A percentile compares a stretch with the other conserved stretches of the same genome.
Evolutionary conservation across 2,329 filamentous ascomycete species (phyloP).

Genomic region (Ascochyta fabae): DNA sequence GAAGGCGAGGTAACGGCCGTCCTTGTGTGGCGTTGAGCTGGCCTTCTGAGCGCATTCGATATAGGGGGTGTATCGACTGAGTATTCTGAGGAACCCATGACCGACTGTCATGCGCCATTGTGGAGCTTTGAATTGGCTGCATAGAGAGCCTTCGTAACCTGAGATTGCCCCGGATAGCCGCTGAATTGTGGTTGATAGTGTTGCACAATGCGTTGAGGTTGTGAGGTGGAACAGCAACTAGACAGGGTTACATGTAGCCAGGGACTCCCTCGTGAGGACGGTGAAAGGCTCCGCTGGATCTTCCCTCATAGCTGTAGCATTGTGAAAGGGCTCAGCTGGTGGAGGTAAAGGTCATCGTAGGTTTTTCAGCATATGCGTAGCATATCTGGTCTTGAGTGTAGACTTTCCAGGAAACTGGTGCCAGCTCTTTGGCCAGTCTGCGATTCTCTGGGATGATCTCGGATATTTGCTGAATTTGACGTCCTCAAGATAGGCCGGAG

Average conservation of each 20-base stretch:
- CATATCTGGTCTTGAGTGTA: too few relatives aligned
- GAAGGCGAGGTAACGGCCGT: not conserved
- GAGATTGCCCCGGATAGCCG: too few relatives aligned
- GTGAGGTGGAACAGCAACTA: too few relatives aligned
- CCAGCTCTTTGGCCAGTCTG: too few relatives aligned
- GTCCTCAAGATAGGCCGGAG: too few relatives aligned
- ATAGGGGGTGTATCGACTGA: not conserved
- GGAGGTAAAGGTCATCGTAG: too few relatives aligned
- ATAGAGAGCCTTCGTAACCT: not conserved
- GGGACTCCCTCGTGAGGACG: not conserved
- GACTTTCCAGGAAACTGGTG: too few relatives aligned
- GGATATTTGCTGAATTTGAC: too few relatives aligned
- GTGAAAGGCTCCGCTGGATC: not conserved
- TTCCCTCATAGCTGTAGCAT: too few relatives aligned
- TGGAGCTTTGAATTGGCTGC: not conserved
- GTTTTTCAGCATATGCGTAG: too few relatives aligned
- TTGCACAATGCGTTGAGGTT: not conserved
- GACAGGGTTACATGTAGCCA: not conserved
- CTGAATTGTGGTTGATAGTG: not conserved
- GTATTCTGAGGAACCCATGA: not conserved
- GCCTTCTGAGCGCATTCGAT: constrained; percentile 4
- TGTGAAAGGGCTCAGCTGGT: too few relatives aligned
- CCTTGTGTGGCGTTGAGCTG: not conserved
- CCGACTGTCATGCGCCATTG: not conserved
- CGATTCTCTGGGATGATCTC: too few relatives aligned